Evolutionary conservation across 176 grass and related monocot genomes (phyloP), one percentile per base, ranked within the genome.

Genomic region (Ampelocalamus luodianensis): DNA sequence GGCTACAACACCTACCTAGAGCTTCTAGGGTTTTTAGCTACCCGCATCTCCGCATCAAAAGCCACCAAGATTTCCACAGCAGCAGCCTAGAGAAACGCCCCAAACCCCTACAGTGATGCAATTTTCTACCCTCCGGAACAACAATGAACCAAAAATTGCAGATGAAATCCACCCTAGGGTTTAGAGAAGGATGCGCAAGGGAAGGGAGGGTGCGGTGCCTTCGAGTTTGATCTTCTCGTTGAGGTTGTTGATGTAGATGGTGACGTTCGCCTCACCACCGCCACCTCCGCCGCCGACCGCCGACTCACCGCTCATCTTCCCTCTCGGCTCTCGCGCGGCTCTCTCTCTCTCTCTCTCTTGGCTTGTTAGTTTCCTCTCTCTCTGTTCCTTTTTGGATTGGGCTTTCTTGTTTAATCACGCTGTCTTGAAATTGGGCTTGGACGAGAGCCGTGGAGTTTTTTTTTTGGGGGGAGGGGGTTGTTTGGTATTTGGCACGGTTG

Each of bases 201-300:
- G 36, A 15, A 34, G 22, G 23, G 49, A 32, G 29, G 63, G 61
- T 32, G 32, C 14, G n/a, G 7, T 60, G 96, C 96, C 96, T 74
- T 96, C 96, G 66, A 96, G 85, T 24, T 99, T 99, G 91, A 92
- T 94, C 78, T 96, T 99, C 81, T 99, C 96, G 81, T 99, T 96
- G 83, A 99, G 86, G 60, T 99, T 99, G 84, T 99, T 99, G 90
- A 99, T 99, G 86, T 99, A 99, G 81, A 99, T 94, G 27, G 96
- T 99, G 68, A 89, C 89, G 83, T 96, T 29, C 29, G 29, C 29
- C 29, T 29, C 29, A 29, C 29, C 29, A 1, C 29, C 29, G 29
- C 29, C 29, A 29, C 29, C 29, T 29, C 29, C 89, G 32, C 83
- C 88, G 66, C 63, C 83, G 45, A 22, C 70, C 72, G 22, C 76